phyloP scores from a whole-genome alignment of 352 stramenopile species.

The Pythium plurisporium region DNA sequence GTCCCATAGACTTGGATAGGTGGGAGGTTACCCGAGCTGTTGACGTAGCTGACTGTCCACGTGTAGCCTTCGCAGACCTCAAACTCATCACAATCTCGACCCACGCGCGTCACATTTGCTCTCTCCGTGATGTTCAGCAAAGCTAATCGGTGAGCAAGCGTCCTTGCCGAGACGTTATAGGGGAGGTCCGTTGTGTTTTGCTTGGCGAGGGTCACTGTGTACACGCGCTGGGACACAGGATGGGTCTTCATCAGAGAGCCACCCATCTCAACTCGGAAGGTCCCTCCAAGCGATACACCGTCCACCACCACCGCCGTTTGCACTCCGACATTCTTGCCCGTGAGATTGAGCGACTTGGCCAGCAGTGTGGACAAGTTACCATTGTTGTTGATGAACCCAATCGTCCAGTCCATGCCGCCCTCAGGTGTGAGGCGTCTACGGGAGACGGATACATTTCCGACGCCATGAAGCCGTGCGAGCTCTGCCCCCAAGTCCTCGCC shows the following conservation, averaged over 20 bases:
- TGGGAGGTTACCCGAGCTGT: slow-evolving; percentile 60
- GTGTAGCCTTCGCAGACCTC: slow-evolving; percentile 58
- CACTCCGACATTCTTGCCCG: slow-evolving; percentile 33
- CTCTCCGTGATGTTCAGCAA: slow-evolving; percentile 37
- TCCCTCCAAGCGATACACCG: slow-evolving; percentile 44
- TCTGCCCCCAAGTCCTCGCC: slow-evolving; percentile 23
- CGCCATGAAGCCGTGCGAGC: slow-evolving; percentile 38
- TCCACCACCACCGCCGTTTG: slow-evolving; percentile 34
- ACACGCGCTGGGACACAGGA: slow-evolving; percentile 35
- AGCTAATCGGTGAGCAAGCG: slow-evolving; percentile 33
- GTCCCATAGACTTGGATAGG: slow-evolving; percentile 41
- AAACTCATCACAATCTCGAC: slow-evolving; percentile 55
- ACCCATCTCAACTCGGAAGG: slow-evolving; percentile 51
- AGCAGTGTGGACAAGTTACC: slow-evolving; percentile 40
- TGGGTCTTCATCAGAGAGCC: slow-evolving; percentile 52
- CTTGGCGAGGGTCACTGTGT: slow-evolving; percentile 29
- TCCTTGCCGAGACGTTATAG: slow-evolving; percentile 33
- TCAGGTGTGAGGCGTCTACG: slow-evolving; percentile 38
- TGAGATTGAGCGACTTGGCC: slow-evolving; percentile 46
- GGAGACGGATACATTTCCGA: slow-evolving; percentile 47
- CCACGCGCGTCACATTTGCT: slow-evolving; percentile 29
- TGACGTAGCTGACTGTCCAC: slow-evolving; percentile 59
- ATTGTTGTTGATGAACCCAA: slow-evolving; percentile 64
- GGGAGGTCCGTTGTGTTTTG: slow-evolving; percentile 39
- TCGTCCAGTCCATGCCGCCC: slow-evolving; percentile 55